A percentile compares a stretch with the other conserved stretches of the same genome.
Conservation (phyloP, 108 stramenopile species). For the Nannochloropsis gaditana region DNA sequence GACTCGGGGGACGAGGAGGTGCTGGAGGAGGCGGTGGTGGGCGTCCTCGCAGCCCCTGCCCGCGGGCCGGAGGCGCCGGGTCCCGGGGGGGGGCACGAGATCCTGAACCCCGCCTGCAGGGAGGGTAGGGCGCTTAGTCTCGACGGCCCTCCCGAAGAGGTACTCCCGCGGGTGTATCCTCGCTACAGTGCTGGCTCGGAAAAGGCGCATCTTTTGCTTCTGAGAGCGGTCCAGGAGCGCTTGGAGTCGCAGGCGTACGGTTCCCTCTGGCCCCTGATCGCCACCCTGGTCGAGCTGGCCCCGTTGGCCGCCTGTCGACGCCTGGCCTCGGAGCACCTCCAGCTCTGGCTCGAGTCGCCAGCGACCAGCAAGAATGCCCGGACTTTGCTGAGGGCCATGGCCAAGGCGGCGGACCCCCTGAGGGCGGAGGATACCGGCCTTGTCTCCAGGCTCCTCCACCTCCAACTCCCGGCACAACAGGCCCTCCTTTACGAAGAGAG, state of each 20-base stretch:
- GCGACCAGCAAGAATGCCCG: conserved; percentile 4
- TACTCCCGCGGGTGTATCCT: background rate
- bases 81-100: no score
- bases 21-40: conserved; percentile 1
- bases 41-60: background rate
- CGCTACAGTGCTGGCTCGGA: conserved; percentile 5
- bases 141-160: background rate
- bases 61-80: no score
- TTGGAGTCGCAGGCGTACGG: background rate
- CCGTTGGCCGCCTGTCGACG: background rate
- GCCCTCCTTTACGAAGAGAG: background rate
- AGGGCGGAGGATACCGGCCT: background rate
- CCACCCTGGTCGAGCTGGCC: background rate
- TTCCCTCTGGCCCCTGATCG: background rate
- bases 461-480: background rate
- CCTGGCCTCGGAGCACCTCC: background rate
- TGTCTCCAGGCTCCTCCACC: background rate
- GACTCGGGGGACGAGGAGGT: conserved; percentile 11
- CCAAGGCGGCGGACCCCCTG: background rate
- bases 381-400: background rate
- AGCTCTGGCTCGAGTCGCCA: background rate
- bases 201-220: background rate
- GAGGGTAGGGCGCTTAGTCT: background rate
- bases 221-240: background rate
- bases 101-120: no score